Evolutionary conservation across 805 yeast species (phyloP).

Genomic region (Candida alai): DNA sequence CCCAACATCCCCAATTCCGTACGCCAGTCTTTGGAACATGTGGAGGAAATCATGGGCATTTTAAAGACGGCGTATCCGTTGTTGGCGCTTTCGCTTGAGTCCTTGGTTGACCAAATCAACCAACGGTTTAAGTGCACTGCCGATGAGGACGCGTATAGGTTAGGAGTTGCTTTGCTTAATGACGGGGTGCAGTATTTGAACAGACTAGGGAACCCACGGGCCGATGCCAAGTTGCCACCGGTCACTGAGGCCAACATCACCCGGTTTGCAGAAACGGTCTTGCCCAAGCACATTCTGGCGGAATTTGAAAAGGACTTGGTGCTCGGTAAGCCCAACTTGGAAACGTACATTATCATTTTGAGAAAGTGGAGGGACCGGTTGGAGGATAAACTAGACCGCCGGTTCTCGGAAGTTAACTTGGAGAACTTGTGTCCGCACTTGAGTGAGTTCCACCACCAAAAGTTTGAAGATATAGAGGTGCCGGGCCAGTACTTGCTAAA

Average conservation of each 20-base stretch:
- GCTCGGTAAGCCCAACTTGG: conserved; percentile 80
- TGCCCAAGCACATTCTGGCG: conserved; percentile 83
- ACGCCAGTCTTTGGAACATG: conserved; percentile 89
- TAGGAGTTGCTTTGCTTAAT: conserved; percentile 85
- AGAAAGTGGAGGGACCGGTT: conserved; percentile 90
- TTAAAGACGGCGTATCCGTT: conserved; percentile 95
- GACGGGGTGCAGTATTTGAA: conserved; percentile 92
- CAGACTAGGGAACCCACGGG: conserved; percentile 80
- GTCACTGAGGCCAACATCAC: conserved; percentile 86
- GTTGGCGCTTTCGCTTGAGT: conserved; percentile 86
- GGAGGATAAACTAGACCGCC: conserved; percentile 86
- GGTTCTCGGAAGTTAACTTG: conserved; percentile 72
- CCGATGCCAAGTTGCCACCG: conserved; percentile 83
- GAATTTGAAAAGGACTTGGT: conserved; percentile 93
- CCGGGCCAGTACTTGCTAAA: conserved; percentile 94
- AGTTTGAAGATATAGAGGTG: conserved; percentile 94
- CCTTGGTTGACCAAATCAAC: conserved; percentile 91
- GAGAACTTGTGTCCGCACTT: conserved; percentile 93
- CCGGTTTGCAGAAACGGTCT: conserved; percentile 86
- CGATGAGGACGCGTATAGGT: conserved; percentile 93
- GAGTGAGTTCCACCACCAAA: conserved; percentile 96
- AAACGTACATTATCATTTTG: conserved; percentile 75
- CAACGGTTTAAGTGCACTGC: conserved; percentile 90
- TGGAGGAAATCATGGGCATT: conserved; percentile 88
- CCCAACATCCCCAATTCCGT: conserved; percentile 13